phyloP scores from a whole-genome alignment of 1,139 yeast species.

The Magnusiomyces ingens region DNA sequence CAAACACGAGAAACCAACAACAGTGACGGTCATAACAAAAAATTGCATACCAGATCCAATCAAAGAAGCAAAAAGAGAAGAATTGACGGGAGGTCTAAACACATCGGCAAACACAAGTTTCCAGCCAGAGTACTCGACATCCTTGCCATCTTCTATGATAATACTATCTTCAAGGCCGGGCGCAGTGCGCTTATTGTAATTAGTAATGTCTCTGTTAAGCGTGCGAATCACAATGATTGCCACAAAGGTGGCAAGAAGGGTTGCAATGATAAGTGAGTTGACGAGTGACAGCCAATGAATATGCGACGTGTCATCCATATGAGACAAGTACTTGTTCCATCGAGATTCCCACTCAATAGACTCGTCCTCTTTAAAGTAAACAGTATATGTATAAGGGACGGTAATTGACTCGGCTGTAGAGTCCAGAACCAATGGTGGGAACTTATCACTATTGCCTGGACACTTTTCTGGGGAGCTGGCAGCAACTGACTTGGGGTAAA shows the following conservation, averaged over 20 bases:
- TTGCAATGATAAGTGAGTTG: constrained; percentile 56
- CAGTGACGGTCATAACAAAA: constrained; percentile 55
- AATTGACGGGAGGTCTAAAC: constrained; percentile 43
- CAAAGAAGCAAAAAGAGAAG: constrained; percentile 47
- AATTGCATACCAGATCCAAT: constrained; percentile 72
- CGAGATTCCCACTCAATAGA: constrained; percentile 60
- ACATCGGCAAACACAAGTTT: constrained; percentile 49
- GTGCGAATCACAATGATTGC: constrained; percentile 56
- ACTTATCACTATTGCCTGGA: constrained; percentile 24
- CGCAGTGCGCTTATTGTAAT: constrained; percentile 27
- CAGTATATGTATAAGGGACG: constrained; percentile 78
- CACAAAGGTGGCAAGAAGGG: constrained; percentile 52
- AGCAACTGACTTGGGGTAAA: constrained; percentile 72
- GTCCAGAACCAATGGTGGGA: constrained; percentile 22
- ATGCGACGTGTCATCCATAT: constrained; percentile 44
- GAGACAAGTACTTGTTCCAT: constrained; percentile 66
- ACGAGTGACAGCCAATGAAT: constrained; percentile 69
- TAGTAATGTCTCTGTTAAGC: constrained; percentile 40
- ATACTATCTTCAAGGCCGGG: constrained; percentile 11
- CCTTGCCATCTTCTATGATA: constrained; percentile 22
- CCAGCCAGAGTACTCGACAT: constrained; percentile 44
- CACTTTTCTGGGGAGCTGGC: constrained; percentile 36
- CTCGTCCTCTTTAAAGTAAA: constrained; percentile 81
- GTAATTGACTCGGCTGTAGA: constrained; percentile 30
- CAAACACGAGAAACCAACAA: constrained; percentile 51